Percentiles rank a stretch among this genome's conserved stretches.
Conservation (phyloP, 2,329 filamentous ascomycete genomes). For the Pseudogymnoascus sp. region DNA sequence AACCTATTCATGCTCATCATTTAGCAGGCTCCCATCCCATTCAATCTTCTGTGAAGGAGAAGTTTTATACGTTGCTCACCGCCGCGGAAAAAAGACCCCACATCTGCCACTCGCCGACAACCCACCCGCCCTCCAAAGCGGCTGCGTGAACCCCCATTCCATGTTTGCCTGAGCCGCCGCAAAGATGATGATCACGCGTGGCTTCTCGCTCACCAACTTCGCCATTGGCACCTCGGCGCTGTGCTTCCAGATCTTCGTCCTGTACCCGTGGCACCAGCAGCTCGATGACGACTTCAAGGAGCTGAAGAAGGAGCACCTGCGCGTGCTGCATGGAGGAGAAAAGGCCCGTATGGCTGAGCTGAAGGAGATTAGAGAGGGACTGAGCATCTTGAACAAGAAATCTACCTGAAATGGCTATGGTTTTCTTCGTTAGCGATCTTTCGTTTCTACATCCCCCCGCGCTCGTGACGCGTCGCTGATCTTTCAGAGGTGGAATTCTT, state of each 20-base stretch:
- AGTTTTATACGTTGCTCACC: not conserved
- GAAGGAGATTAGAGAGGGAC: conserved; percentile 5
- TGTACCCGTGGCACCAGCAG: conserved; percentile 51
- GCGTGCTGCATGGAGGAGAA: not conserved
- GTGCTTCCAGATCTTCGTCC: conserved; percentile 48
- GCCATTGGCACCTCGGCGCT: conserved; percentile 46
- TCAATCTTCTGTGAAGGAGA: not conserved
- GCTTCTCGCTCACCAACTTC: conserved; percentile 49
- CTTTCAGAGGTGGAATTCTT: not conserved
- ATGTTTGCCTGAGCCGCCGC: conserved; percentile 2
- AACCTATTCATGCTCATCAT: not conserved
- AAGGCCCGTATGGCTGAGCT: not conserved
- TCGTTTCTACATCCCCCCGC: not conserved
- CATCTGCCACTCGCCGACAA: not conserved
- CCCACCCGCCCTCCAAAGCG: not conserved
- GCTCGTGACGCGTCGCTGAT: not conserved
- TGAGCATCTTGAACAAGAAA: conserved; percentile 9
- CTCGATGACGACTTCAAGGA: conserved; percentile 45
- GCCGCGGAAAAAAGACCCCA: not conserved
- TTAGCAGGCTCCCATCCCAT: not conserved
- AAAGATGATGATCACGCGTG: conserved; percentile 41
- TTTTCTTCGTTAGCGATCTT: not conserved
- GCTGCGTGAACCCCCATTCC: not conserved
- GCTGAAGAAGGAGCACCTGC: conserved; percentile 40
- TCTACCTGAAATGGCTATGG: not conserved